Evolutionary conservation across 305 asterid genomes (phyloP).

Genomic region (Andrographis paniculata): DNA sequence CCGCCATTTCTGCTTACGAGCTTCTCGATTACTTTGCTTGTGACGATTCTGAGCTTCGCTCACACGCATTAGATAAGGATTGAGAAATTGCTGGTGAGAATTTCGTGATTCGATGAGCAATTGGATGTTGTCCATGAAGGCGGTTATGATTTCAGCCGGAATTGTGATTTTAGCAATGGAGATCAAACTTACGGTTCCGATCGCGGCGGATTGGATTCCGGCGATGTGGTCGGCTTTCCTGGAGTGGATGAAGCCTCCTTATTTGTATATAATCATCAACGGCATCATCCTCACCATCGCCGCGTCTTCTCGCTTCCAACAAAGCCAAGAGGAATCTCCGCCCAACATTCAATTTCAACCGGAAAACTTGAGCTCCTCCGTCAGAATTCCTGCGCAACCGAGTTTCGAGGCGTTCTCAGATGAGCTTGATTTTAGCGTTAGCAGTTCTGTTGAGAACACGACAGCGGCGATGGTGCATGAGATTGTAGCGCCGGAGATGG

Average conservation of each 20-base stretch:
- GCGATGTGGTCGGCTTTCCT: conserved; percentile 26
- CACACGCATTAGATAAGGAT: no score
- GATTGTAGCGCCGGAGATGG: conserved; percentile 19
- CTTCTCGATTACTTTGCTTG: no score
- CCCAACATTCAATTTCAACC: conserved; percentile 5
- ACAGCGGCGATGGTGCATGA: conserved; percentile 12
- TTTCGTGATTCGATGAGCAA: conserved; percentile 13
- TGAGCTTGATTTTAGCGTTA: conserved; percentile 6
- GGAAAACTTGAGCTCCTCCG: conserved; percentile 24
- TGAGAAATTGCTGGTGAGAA: not conserved
- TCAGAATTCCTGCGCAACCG: conserved; percentile 21
- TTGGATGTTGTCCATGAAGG: conserved; percentile 35
- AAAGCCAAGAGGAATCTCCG: conserved; percentile 18
- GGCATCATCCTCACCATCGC: conserved; percentile 60
- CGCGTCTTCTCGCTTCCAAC: conserved; percentile 48
- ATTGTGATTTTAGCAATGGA: conserved; percentile 32
- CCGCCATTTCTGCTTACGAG: no score
- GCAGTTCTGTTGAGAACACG: conserved; percentile 11
- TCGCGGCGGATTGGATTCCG: conserved; percentile 29
- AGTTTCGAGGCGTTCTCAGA: conserved; percentile 13
- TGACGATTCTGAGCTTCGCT: no score
- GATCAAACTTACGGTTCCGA: conserved; percentile 30
- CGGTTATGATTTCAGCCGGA: conserved; percentile 43
- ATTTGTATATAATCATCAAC: conserved; percentile 53
- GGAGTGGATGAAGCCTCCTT: conserved; percentile 59